Evolutionary conservation across 225 moss, liverwort and hornwort genomes (phyloP).

Genomic region (Lunularia cruciata): DNA sequence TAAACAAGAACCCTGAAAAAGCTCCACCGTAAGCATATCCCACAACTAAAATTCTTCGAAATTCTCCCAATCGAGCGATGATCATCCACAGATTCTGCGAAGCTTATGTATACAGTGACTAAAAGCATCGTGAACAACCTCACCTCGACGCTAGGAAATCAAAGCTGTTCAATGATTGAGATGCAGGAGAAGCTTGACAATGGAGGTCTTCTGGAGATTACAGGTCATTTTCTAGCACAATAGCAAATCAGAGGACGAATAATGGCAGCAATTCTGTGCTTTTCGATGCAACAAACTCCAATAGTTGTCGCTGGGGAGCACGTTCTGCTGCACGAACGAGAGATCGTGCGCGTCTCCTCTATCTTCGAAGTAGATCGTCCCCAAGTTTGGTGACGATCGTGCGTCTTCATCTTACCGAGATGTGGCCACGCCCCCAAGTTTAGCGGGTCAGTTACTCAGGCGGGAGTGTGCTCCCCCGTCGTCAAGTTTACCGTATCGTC

Average conservation of each 20-base stretch:
- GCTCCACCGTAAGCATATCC: too few relatives aligned
- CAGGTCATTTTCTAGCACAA: not conserved
- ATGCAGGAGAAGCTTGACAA: not conserved
- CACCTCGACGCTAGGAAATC: not conserved
- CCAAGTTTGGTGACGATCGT: conserved; percentile 7
- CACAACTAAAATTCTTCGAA: too few relatives aligned
- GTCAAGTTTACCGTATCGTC: too few relatives aligned
- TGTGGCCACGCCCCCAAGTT: too few relatives aligned
- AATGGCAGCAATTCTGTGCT: not conserved
- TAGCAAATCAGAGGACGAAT: not conserved
- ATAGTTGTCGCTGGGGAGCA: not conserved
- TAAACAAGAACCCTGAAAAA: too few relatives aligned
- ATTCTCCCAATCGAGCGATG: not conserved
- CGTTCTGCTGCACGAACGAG: not conserved
- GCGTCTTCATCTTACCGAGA: too few relatives aligned
- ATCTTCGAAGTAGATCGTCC: not conserved
- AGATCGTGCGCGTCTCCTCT: not conserved
- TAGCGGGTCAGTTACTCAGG: too few relatives aligned
- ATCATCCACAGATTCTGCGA: not conserved
- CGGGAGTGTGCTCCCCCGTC: too few relatives aligned
- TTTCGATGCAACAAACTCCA: not conserved
- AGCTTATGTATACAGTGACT: too few relatives aligned
- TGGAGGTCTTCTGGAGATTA: not conserved
- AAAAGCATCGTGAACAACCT: not conserved
- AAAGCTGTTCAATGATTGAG: not conserved